A percentile compares a stretch with the other conserved stretches of the same genome.
Conservation (phyloP, 1,139 yeast species). For the Debaryomycetaceae sp. region DNA sequence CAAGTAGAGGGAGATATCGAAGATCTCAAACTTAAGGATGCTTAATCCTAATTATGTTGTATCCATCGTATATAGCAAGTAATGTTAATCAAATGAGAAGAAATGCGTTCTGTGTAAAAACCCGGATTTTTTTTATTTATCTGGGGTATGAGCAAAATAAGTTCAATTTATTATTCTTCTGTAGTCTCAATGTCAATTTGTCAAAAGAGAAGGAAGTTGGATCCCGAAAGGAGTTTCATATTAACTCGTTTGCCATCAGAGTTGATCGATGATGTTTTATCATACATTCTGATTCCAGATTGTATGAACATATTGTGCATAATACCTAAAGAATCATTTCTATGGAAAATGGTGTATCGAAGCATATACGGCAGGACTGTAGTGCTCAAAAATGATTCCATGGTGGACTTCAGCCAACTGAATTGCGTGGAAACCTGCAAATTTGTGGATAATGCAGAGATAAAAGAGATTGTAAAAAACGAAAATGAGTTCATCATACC, state of each 20-base stretch:
- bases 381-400: constrained; percentile 1
- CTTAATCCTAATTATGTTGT: background rate
- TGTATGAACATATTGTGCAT: constrained; percentile 9
- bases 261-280: constrained; percentile 10
- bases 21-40: background rate
- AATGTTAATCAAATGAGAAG: background rate
- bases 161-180: too few species aligned
- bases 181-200: background rate
- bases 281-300: constrained; percentile 11
- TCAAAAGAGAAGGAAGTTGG: background rate
- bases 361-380: constrained; percentile 13
- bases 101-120: background rate
- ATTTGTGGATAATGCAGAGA: constrained; percentile 7
- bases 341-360: constrained; percentile 5
- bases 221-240: background rate
- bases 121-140: background rate
- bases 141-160: background rate
- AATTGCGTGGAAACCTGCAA: constrained; percentile 9
- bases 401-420: constrained; percentile 1
- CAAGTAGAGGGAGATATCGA: background rate
- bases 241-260: constrained; percentile 12
- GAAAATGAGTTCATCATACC: constrained; percentile 7
- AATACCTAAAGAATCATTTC: constrained; percentile 3
- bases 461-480: constrained; percentile 1
- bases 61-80: background rate